Conservation (phyloP, 2,329 filamentous ascomycete species). For the Macroventuria anomochaeta region DNA sequence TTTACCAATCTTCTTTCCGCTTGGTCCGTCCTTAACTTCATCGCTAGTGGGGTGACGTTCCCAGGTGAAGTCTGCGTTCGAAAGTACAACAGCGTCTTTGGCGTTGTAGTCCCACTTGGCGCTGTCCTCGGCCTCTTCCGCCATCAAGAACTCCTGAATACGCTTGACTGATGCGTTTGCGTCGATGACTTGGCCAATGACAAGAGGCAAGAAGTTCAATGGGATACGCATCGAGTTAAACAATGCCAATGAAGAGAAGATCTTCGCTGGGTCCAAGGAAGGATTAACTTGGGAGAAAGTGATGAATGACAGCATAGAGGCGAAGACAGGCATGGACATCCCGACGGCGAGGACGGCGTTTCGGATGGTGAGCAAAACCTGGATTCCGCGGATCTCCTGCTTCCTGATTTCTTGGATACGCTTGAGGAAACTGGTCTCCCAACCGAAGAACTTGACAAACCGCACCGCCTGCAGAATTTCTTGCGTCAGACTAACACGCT, state of each 20-base stretch:
- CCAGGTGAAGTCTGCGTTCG: conserved; percentile 84
- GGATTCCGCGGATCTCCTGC: conserved; percentile 82
- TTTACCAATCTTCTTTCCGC: conserved; percentile 56
- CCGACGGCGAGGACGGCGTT: conserved; percentile 85
- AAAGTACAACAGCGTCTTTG: conserved; percentile 69
- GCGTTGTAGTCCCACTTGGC: conserved; percentile 62
- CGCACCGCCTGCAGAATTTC: conserved; percentile 90
- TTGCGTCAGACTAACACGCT: conserved; percentile 87
- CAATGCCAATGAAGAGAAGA: conserved; percentile 92
- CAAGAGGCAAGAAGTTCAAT: conserved; percentile 84
- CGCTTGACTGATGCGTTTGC: conserved; percentile 84
- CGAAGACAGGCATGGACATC: conserved; percentile 88
- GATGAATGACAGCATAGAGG: conserved; percentile 94
- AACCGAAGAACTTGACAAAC: conserved; percentile 96
- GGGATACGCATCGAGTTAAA: conserved; percentile 93
- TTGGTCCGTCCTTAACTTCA: conserved; percentile 44
- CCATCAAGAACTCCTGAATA: conserved; percentile 85
- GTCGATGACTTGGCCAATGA: conserved; percentile 88
- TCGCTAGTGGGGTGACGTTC: conserved; percentile 68
- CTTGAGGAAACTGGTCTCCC: conserved; percentile 86
- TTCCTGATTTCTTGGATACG: conserved; percentile 76
- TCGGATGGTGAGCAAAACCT: conserved; percentile 79
- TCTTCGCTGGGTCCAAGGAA: conserved; percentile 71
- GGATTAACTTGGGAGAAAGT: conserved; percentile 72
- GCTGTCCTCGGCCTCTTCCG: conserved; percentile 83